Evolutionary conservation across 306 rosid species (phyloP), one percentile per base, ranked within the genome.

Genomic region (Begonia fuchsioides): DNA sequence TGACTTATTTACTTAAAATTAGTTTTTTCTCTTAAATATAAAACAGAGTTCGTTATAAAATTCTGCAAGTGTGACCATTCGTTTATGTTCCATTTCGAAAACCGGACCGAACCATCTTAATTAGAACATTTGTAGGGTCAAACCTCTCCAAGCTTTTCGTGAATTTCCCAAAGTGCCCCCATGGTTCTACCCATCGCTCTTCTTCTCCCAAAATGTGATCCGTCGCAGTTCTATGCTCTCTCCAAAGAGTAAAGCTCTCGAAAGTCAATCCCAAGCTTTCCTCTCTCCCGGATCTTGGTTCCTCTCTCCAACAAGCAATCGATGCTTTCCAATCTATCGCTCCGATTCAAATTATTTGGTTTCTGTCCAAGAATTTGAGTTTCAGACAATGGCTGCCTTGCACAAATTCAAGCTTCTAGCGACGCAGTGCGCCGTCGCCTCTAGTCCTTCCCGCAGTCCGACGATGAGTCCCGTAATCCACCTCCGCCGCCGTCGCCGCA

Each of bases 351-450:
- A 8, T 49, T 26, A 26, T 26, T 26, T 26, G 7, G 35, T 3
- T 26, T 26, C 35, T 26, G 35, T 4, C 8, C 8, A 26, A 26
- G 35, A 26, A 26, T 26, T 18, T 49, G 10, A 6, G 40, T 17
- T 2, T 10, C 10, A 43, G 47, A 58, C 7, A 11, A 80, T 85
- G 93, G 74, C 81, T 1, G 70, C 81, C 10, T 69, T 84, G 50
- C 87, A 81, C 20, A 78, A 79, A 71, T 82, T 87, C 78, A 87
- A 75, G 87, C 80, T 75, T 54, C 53, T 85, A 12, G 96, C 96
- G 17, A 54, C 92, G 15, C 79, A 73, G 61, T 85, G 95, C 54
- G 78, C 94, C 49, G 77, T 82, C 57, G 75, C 95, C 56, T 69
- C 64, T 41, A 79, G 94, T 53, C 84, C 92, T 13, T 63, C 92